A percentile compares a stretch with the other conserved stretches of the same genome.
phyloP scores from a whole-genome alignment of 106 monocot genomes.

The Dendrobium catenatum region DNA sequence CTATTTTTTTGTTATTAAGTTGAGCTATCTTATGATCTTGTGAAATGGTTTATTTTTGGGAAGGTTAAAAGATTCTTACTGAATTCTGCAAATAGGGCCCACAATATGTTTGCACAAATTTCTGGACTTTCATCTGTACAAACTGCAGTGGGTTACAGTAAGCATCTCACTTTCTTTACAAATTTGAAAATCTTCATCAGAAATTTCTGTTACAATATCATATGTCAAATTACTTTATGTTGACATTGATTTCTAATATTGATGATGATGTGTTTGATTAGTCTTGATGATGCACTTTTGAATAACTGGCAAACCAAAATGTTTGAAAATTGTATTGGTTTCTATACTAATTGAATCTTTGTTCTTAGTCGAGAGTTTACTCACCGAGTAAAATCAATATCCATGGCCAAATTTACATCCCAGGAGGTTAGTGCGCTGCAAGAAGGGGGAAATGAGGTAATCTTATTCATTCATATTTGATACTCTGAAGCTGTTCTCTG shows the following conservation, averaged over 20 bases:
- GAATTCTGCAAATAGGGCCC: constrained; percentile 21
- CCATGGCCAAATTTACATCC: constrained; percentile 88
- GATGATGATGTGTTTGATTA: neutral
- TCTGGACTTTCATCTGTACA: constrained; percentile 31
- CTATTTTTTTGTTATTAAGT: neutral
- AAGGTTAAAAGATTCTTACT: neutral
- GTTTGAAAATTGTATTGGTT: neutral
- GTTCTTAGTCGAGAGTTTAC: constrained; percentile 77
- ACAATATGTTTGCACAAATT: constrained; percentile 32
- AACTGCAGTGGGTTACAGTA: constrained; percentile 58
- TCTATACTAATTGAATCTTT: neutral
- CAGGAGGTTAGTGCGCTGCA: constrained; percentile 88
- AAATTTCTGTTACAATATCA: neutral
- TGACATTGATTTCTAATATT: neutral
- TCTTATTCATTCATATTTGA: neutral
- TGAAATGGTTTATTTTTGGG: neutral
- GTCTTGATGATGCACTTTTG: neutral
- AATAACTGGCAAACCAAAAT: neutral
- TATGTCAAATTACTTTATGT: neutral
- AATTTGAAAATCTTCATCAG: neutral
- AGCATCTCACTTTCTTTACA: constrained; percentile 21
- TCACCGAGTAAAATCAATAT: constrained; percentile 94
- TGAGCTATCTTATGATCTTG: constrained; percentile 1
- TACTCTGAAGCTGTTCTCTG: neutral
- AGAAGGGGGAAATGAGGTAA: constrained; percentile 95